phyloP scores from a whole-genome alignment of 331 rosid genomes.

The Spiraea crenata region DNA sequence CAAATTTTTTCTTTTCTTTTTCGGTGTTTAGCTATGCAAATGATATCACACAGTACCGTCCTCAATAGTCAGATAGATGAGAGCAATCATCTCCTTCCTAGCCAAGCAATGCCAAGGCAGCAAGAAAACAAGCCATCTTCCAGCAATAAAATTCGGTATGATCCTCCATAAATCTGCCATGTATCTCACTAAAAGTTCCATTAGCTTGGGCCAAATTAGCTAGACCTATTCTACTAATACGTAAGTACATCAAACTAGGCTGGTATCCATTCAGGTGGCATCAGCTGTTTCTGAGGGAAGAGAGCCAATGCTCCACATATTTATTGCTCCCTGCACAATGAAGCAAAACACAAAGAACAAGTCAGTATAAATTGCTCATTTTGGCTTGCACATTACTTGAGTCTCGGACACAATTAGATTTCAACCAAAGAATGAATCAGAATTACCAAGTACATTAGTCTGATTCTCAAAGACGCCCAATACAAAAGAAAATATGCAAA shows the following conservation, averaged over 20 bases:
- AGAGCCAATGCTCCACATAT: constrained; percentile 76
- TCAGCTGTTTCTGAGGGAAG: constrained; percentile 70
- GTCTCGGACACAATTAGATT: background rate
- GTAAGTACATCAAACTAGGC: constrained; percentile 27
- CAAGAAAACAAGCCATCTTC: constrained; percentile 20
- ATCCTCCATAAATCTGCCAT: constrained; percentile 33
- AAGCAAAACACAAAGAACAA: constrained; percentile 27
- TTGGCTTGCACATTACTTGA: background rate
- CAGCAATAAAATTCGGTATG: constrained; percentile 16
- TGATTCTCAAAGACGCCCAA: background rate
- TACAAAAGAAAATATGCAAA: background rate
- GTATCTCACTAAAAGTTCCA: constrained; percentile 33
- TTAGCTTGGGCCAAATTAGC: constrained; percentile 28
- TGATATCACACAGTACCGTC: constrained; percentile 1
- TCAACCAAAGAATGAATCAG: background rate
- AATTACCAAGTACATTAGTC: background rate
- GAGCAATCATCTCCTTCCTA: constrained; percentile 7
- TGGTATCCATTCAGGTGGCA: background rate
- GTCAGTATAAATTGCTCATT: background rate
- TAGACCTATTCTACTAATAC: constrained; percentile 32
- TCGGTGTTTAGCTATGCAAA: background rate
- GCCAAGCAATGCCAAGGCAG: constrained; percentile 21
- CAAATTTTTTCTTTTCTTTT: background rate
- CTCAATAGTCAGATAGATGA: constrained; percentile 16
- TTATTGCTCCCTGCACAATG: constrained; percentile 69